Evolutionary conservation across 2,329 filamentous ascomycete genomes (phyloP), one percentile per base, ranked within the genome.

Genomic region (Tolypocladium ovalisporum): DNA sequence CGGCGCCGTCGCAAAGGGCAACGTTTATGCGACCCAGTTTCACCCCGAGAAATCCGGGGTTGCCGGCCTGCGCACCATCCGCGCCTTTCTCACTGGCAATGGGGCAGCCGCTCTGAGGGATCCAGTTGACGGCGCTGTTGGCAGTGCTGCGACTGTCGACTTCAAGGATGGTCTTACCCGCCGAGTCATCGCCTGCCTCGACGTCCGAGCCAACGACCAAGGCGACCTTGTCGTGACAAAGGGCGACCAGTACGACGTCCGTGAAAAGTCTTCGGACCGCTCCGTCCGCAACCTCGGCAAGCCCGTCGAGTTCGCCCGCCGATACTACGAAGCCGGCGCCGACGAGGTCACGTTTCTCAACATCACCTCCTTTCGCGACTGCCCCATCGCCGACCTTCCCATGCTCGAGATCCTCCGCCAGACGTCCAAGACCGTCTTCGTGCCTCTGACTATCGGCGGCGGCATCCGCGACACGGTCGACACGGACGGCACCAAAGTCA

Each of bases 261-360:
- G 94, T 36, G 94, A 97, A 68, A 97, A 97, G 74, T 77, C 78
- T 27, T 78, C 75, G 17, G 77, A 78, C 58, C 79, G 82, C 56
- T 69, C 69, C 63, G 92, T 99, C 39, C 86, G 94, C 62, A 99
- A 99, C 72, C 80, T 99, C 4, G 94, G 94, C 62, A 99, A 99
- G 74, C 94, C 94, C 1, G 92, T 99, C 54, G 91, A 96, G 62
- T 89, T 99, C 83, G 94, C 94, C 10, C 85, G 84, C 73, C 85
- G 84, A 67, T 99, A 99, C 78, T 99, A 97, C 77, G 87, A 95
- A 68, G 90, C 96, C 74, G 94, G 94, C 59, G 92, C 94, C 15
- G 94, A 99, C 73, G 94, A 99, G 74, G 83, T 99, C 57, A 96
- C 93, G 1, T 99, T 99, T 73, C 81, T 99, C 64, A 99, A 99